Evolutionary conservation across 495 filamentous ascomycete species (phyloP).

Genomic region (Neurospora cerealis): DNA sequence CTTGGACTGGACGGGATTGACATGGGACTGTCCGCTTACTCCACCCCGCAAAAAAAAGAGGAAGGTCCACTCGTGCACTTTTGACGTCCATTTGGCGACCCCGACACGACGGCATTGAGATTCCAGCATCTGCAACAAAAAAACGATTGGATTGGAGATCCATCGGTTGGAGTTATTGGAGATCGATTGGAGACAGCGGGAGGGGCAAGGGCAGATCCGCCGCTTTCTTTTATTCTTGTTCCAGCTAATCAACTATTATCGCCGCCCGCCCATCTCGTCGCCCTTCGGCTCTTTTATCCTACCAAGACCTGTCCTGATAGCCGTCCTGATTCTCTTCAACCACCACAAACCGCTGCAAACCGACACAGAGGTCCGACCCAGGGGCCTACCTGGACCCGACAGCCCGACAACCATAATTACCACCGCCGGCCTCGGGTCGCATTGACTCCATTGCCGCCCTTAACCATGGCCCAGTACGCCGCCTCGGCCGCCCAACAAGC

Average conservation of each 20-base stretch:
- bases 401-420: not conserved
- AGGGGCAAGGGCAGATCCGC: not conserved
- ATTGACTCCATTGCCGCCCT: not conserved
- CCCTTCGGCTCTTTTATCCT: not conserved
- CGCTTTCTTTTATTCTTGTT: not conserved
- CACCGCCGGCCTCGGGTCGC: not conserved
- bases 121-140: not conserved
- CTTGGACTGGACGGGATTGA: not conserved
- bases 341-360: constrained; percentile 25
- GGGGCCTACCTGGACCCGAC: not conserved
- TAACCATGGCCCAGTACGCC: constrained; percentile 24
- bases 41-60: not conserved
- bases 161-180: not conserved
- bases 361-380: constrained; percentile 5
- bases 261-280: not conserved
- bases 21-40: not conserved
- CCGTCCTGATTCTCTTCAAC: constrained; percentile 17
- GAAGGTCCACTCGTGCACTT: not conserved
- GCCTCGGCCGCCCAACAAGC: constrained; percentile 12
- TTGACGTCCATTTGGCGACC: not conserved
- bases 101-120: not conserved
- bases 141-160: not conserved
- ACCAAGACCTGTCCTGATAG: constrained; percentile 9
- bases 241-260: not conserved
- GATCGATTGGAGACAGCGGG: not conserved